Percentiles rank a stretch among this genome's conserved stretches.
Conservation (phyloP, 306 rosid species). For the Begonia masoniana region DNA sequence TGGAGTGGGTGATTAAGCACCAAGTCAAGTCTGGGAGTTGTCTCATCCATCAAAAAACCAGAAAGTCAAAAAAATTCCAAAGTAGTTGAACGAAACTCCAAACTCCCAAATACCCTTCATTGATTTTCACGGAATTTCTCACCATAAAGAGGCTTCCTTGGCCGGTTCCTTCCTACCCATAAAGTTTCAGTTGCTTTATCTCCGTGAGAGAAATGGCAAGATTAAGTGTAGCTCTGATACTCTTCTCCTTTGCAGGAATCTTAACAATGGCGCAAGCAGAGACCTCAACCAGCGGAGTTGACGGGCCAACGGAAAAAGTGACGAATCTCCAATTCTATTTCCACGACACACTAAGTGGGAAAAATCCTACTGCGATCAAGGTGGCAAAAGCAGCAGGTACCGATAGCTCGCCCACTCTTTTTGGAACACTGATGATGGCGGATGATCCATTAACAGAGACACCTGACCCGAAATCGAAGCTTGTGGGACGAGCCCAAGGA, state of each 20-base stretch:
- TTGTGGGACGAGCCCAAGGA: constrained; percentile 74
- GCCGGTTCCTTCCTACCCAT: neutral
- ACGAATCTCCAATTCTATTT: constrained; percentile 71
- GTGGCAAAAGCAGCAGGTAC: constrained; percentile 37
- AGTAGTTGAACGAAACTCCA: neutral
- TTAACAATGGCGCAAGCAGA: constrained; percentile 9
- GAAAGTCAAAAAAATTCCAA: neutral
- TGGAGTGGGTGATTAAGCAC: no score
- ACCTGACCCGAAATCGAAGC: constrained; percentile 50
- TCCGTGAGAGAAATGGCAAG: constrained; percentile 24
- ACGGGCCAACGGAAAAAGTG: constrained; percentile 18
- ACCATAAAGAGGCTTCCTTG: neutral
- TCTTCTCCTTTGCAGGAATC: constrained; percentile 7
- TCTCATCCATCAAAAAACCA: constrained; percentile 8
- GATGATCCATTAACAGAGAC: constrained; percentile 71
- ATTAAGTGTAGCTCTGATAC: neutral
- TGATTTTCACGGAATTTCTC: neutral
- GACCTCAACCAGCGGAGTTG: constrained; percentile 19
- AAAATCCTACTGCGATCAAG: constrained; percentile 44
- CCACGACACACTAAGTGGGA: constrained; percentile 68
- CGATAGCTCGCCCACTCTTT: constrained; percentile 24
- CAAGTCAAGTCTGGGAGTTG: no score
- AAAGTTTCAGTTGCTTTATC: neutral
- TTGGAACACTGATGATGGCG: constrained; percentile 47
- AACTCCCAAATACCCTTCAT: neutral